phyloP scores from a whole-genome alignment of 495 filamentous ascomycete species.

The Neurospora sp. region DNA sequence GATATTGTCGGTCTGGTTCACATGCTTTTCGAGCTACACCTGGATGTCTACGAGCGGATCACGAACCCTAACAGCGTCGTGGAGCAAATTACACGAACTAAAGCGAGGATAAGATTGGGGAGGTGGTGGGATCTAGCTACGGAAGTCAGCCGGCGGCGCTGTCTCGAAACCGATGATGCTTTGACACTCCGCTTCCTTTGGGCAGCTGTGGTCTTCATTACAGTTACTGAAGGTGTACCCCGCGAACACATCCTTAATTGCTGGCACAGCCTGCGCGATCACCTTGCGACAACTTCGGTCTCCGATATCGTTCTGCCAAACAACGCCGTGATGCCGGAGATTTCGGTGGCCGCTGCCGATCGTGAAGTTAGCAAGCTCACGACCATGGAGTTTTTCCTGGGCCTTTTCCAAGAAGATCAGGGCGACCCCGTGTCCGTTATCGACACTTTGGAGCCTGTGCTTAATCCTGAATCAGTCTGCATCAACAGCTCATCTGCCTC shows the following conservation, averaged over 20 bases:
- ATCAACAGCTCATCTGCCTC: conserved; percentile 11
- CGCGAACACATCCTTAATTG: conserved; percentile 72
- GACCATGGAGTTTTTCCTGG: conserved; percentile 91
- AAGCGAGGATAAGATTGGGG: conserved; percentile 57
- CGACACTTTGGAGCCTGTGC: conserved; percentile 82
- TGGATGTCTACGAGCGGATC: conserved; percentile 72
- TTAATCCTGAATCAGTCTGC: conserved; percentile 58
- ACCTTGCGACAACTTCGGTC: conserved; percentile 25
- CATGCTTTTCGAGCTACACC: conserved; percentile 76
- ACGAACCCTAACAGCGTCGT: conserved; percentile 65
- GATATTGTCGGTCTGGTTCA: conserved; percentile 52
- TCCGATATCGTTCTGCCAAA: conserved; percentile 61
- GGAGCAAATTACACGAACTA: conserved; percentile 42
- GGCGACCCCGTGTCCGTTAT: conserved; percentile 72
- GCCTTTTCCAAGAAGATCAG: conserved; percentile 58
- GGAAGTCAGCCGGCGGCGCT: conserved; percentile 41
- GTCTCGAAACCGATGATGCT: conserved; percentile 27
- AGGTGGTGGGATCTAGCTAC: conserved; percentile 68
- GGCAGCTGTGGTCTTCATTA: conserved; percentile 68
- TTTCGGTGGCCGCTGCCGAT: conserved; percentile 70
- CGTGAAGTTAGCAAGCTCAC: conserved; percentile 84
- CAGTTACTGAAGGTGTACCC: conserved; percentile 52
- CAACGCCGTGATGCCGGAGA: conserved; percentile 78
- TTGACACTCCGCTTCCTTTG: conserved; percentile 64
- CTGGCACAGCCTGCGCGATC: conserved; percentile 55